Conservation (phyloP, 768 basidiomycete genomes). For the Chalciporus pseudorubinellus region DNA sequence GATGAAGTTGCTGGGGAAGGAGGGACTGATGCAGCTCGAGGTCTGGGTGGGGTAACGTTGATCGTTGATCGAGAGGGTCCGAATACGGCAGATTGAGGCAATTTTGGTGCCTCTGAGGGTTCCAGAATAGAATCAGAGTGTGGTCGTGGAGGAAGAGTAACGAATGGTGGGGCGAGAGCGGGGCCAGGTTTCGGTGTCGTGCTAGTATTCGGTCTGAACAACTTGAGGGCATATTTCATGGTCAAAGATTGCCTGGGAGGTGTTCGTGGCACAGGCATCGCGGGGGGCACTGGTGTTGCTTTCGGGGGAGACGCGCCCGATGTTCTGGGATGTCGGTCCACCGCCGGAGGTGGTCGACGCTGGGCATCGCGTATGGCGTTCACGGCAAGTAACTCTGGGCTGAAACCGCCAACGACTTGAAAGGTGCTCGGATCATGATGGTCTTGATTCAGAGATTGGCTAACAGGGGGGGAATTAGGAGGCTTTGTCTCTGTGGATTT, state of each 20-base stretch:
- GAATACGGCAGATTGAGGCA: constrained; percentile 1
- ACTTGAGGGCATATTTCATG: constrained; percentile 22
- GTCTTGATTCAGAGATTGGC: background rate
- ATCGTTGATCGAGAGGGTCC: constrained; percentile 12
- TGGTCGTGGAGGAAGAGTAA: constrained; percentile 28
- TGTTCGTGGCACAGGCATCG: constrained; percentile 33
- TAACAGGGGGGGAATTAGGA: constrained; percentile 8
- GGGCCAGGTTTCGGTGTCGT: constrained; percentile 2
- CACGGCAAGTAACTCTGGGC: constrained; percentile 11
- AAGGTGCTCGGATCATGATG: constrained; percentile 34
- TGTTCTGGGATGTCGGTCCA: constrained; percentile 5
- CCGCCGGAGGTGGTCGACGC: constrained; percentile 10
- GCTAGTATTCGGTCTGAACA: background rate
- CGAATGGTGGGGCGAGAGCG: constrained; percentile 20
- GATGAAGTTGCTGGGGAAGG: constrained; percentile 19
- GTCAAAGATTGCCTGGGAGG: constrained; percentile 29
- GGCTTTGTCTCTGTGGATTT: constrained; percentile 13
- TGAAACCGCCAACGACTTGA: constrained; percentile 56
- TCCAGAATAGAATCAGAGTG: constrained; percentile 31
- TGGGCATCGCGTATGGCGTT: constrained; percentile 8
- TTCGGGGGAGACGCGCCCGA: constrained; percentile 12
- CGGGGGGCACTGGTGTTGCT: constrained; percentile 19
- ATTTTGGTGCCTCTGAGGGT: constrained; percentile 3
- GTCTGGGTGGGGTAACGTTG: constrained; percentile 15
- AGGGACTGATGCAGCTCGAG: constrained; percentile 20